Conservation (phyloP, 495 filamentous ascomycete genomes). For the Annulohypoxylon maeteangense region DNA sequence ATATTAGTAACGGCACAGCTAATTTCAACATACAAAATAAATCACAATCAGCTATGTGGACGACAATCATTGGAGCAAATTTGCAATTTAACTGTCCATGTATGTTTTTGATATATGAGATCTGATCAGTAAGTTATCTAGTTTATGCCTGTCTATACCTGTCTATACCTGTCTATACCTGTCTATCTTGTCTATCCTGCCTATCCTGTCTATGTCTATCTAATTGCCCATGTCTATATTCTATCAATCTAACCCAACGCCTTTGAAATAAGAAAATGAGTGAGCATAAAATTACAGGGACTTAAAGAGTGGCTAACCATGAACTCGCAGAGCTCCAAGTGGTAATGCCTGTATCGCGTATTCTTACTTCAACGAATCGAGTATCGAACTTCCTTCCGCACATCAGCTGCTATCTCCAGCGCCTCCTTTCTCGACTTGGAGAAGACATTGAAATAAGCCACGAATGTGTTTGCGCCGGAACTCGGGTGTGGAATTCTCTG, state of each 20-base stretch:
- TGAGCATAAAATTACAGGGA: not conserved
- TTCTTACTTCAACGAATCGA: slow-evolving; percentile 35
- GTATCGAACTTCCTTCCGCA: slow-evolving; percentile 45
- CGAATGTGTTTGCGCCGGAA: slow-evolving; percentile 43
- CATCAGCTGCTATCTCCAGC: slow-evolving; percentile 38
- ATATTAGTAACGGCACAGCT: slow-evolving; percentile 15
- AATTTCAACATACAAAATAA: slow-evolving; percentile 10
- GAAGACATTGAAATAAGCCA: slow-evolving; percentile 52
- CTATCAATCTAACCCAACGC: not conserved
- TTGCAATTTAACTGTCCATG: too few species aligned
- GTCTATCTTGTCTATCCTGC: too few species aligned
- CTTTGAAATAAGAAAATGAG: not conserved
- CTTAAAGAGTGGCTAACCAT: slow-evolving; percentile 1
- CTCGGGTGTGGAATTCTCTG: slow-evolving; percentile 47
- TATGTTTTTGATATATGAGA: not conserved
- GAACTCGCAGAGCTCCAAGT: not conserved
- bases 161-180: too few species aligned
- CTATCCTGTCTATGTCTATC: not conserved
- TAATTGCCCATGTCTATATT: slow-evolving; percentile 4
- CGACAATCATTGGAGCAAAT: not conserved
- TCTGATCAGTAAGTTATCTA: too few species aligned
- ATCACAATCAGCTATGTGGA: not conserved
- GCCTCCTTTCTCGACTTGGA: slow-evolving; percentile 47
- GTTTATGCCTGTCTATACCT: too few species aligned
- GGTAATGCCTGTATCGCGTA: not conserved